These are phyloP conservation scores for Schoenoplectus tabernaemontani DNA, from an alignment of 202 grass and related monocot genomes.

Conservation along the genomic window DNA sequence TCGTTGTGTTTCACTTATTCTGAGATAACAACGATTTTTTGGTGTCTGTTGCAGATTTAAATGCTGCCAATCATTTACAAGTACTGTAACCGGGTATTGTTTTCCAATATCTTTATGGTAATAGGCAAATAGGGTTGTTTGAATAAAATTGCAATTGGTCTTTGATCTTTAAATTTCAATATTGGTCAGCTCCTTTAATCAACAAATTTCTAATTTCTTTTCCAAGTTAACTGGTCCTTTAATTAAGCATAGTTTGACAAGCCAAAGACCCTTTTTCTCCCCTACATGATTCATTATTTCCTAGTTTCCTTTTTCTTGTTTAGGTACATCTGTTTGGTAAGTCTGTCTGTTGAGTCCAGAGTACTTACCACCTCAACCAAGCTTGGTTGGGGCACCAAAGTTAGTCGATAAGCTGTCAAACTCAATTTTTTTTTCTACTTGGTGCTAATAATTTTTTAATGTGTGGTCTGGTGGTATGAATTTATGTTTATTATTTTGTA, in stretches of 20 bases:
- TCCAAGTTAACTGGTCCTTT: not conserved
- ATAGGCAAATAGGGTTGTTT: not conserved
- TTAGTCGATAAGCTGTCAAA: not conserved
- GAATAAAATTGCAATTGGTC: not conserved
- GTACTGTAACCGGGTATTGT: not conserved
- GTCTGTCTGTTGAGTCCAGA: not conserved
- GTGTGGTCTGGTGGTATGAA: constrained; percentile 13
- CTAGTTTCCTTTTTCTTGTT: not conserved
- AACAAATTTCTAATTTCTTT: not conserved
- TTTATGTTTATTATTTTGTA: constrained; percentile 24
- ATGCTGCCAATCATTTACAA: not conserved
- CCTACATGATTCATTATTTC: not conserved
- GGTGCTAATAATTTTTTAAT: not conserved
- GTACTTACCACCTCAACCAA: not conserved
- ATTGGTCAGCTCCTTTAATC: not conserved
- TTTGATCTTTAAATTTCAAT: not conserved
- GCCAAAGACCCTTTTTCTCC: not conserved
- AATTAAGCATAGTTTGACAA: not conserved
- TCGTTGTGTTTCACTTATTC: not conserved
- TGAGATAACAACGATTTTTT: not conserved
- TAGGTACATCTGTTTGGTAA: constrained; percentile 1
- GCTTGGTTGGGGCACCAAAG: not conserved
- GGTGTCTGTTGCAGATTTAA: not conserved
- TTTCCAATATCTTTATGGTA: not conserved
- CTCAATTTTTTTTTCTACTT: not conserved